Percentiles rank a stretch among this genome's conserved stretches.
These are phyloP conservation scores for Mycena rebaudengoi DNA, from an alignment of 768 basidiomycete species.

Conservation along the genomic window DNA sequence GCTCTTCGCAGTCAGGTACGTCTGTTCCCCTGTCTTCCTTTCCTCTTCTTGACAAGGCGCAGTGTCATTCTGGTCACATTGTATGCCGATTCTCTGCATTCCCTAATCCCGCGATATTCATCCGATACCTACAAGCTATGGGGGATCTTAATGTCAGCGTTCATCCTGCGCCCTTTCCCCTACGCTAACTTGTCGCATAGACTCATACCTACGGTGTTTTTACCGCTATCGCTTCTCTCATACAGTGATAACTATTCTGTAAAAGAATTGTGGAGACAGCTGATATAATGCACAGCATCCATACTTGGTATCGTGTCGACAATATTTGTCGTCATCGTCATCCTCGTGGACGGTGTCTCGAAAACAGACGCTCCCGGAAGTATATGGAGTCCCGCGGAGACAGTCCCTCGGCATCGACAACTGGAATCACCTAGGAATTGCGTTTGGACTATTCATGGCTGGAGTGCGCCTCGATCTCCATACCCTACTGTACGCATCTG, in stretches of 20 bases:
- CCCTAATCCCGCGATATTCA: constrained; percentile 74
- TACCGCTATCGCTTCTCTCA: constrained; percentile 87
- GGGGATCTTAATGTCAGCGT: constrained; percentile 73
- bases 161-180: not conserved
- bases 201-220: constrained; percentile 85
- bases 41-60: not conserved
- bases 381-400: constrained; percentile 77
- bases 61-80: constrained; percentile 89
- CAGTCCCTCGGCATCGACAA: constrained; percentile 65
- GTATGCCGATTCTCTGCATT: constrained; percentile 86
- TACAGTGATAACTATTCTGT: too few relatives aligned
- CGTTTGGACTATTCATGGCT: constrained; percentile 93
- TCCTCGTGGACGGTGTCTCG: constrained; percentile 84
- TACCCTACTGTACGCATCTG: not conserved
- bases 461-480: constrained; percentile 62
- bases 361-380: constrained; percentile 83
- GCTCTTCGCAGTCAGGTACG: constrained; percentile 82
- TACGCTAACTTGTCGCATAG: constrained; percentile 45
- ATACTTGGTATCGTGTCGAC: constrained; percentile 86
- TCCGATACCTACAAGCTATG: constrained; percentile 81
- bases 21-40: not conserved
- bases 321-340: constrained; percentile 75
- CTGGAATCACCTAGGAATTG: constrained; percentile 71
- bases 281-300: too few relatives aligned
- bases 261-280: too few relatives aligned